Conservation (phyloP, 768 basidiomycete genomes). For the Hericium coralloides region DNA sequence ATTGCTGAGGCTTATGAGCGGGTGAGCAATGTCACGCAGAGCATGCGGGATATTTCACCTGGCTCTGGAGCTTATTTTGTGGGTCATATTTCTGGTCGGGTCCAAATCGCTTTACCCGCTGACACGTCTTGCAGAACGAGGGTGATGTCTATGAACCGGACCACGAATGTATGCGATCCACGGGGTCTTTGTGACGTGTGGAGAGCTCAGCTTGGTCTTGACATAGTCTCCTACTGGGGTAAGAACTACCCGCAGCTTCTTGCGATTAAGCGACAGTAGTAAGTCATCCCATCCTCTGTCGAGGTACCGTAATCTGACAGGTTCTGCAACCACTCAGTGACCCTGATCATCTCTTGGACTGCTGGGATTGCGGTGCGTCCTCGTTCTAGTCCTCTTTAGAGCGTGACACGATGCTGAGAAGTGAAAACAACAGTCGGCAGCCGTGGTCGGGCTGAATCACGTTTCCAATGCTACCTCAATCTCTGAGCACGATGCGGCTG, state of each 20-base stretch:
- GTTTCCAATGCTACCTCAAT: conserved; percentile 16
- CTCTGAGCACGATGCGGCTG: not conserved
- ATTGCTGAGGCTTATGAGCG: conserved; percentile 5
- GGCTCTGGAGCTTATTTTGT: conserved; percentile 26
- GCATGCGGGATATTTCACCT: conserved; percentile 18
- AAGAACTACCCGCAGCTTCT: conserved; percentile 23
- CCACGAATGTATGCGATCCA: conserved; percentile 15
- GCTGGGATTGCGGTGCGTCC: conserved; percentile 27
- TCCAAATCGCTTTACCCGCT: not conserved
- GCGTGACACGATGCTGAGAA: not conserved
- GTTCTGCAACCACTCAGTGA: conserved; percentile 14
- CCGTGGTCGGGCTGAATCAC: conserved; percentile 17
- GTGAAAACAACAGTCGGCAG: conserved; percentile 19
- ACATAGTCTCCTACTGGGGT: conserved; percentile 26
- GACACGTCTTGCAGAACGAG: conserved; percentile 19
- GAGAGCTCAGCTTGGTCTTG: too few relatives aligned
- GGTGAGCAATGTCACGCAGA: conserved; percentile 11
- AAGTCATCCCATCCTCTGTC: conserved; percentile 4
- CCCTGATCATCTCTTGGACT: conserved; percentile 21
- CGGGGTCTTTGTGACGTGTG: not conserved
- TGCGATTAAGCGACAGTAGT: conserved; percentile 27
- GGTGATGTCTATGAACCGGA: conserved; percentile 27
- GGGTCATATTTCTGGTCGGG: conserved; percentile 2
- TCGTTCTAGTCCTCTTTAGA: too few relatives aligned
- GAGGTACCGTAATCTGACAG: not conserved